Percentiles rank a stretch among this genome's conserved stretches.
Evolutionary conservation across 106 monocot species (phyloP).

Genomic region (Dioscorea dumetorum): DNA sequence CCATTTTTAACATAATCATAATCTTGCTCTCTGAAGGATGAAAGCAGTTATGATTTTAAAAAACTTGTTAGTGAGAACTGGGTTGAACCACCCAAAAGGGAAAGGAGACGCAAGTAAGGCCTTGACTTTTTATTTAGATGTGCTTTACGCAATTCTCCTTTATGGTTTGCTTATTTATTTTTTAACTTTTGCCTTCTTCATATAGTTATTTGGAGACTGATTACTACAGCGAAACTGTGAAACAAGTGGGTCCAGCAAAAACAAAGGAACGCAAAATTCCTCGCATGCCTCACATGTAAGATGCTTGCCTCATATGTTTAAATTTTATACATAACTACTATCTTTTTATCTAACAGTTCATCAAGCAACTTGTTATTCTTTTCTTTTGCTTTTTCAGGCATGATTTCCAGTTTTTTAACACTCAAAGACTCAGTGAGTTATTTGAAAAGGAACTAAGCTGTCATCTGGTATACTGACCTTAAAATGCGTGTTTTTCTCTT

Average conservation of each 20-base stretch:
- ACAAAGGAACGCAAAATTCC: constrained; percentile 90
- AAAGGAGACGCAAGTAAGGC: constrained; percentile 89
- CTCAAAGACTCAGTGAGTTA: constrained; percentile 77
- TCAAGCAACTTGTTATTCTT: neutral
- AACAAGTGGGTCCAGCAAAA: constrained; percentile 82
- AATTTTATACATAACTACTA: too few species aligned
- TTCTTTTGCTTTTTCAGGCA: constrained; percentile 47
- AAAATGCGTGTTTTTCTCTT: neutral
- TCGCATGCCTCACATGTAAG: constrained; percentile 97
- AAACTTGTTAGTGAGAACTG: constrained; percentile 91
- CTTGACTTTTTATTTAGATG: neutral
- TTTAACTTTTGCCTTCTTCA: neutral
- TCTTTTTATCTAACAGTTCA: too few species aligned
- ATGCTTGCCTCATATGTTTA: constrained; percentile 4
- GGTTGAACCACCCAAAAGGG: constrained; percentile 88
- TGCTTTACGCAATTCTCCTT: neutral
- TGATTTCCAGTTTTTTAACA: constrained; percentile 99
- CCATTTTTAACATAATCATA: neutral
- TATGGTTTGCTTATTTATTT: constrained; percentile 4
- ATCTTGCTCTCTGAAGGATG: constrained; percentile 44
- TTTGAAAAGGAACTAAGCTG: constrained; percentile 99
- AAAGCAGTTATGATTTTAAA: constrained; percentile 79
- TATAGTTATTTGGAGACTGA: constrained; percentile 93
- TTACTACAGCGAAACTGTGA: constrained; percentile 91
- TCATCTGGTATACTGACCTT: constrained; percentile 56